A percentile compares a stretch with the other conserved stretches of the same genome.
Conservation (phyloP, 2,329 filamentous ascomycete species). For the Lasiodiplodia citricola region DNA sequence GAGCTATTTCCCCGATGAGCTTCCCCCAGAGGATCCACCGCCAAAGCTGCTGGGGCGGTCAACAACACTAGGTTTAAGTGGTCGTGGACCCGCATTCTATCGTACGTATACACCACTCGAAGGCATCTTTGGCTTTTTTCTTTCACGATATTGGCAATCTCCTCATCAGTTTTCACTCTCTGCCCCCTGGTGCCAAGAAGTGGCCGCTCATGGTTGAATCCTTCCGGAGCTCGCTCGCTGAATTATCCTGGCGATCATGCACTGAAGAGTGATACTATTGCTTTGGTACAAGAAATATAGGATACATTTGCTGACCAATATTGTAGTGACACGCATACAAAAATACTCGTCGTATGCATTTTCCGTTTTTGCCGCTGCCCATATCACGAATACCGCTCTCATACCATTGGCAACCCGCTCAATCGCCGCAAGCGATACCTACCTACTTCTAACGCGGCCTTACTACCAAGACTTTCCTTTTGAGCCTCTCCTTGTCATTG, state of each 20-base stretch:
- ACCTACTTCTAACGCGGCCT: slow-evolving; percentile 87
- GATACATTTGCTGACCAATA: background rate
- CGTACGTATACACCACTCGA: slow-evolving; percentile 55
- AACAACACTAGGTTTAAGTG: slow-evolving; percentile 62
- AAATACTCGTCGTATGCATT: slow-evolving; percentile 79
- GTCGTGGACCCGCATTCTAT: slow-evolving; percentile 77
- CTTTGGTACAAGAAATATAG: background rate
- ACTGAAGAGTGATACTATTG: background rate
- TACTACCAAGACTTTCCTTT: slow-evolving; percentile 82
- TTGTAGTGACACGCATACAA: slow-evolving; percentile 74
- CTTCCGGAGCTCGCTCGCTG: background rate
- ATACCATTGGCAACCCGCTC: slow-evolving; percentile 42
- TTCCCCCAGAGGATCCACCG: slow-evolving; percentile 35
- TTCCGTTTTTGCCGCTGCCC: slow-evolving; percentile 48
- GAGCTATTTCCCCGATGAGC: slow-evolving; percentile 51
- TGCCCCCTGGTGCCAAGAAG: background rate
- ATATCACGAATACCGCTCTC: slow-evolving; percentile 53
- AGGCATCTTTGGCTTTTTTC: background rate
- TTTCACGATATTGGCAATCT: background rate
- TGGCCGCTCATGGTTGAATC: background rate
- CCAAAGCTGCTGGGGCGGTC: slow-evolving; percentile 37
- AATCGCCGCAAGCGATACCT: slow-evolving; percentile 76
- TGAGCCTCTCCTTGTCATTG: slow-evolving; percentile 78
- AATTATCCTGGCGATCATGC: background rate
- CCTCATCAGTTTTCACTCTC: background rate